Percentiles rank a stretch among this genome's conserved stretches.
Conservation (phyloP, 768 basidiomycete species). For the Boletales sp. region DNA sequence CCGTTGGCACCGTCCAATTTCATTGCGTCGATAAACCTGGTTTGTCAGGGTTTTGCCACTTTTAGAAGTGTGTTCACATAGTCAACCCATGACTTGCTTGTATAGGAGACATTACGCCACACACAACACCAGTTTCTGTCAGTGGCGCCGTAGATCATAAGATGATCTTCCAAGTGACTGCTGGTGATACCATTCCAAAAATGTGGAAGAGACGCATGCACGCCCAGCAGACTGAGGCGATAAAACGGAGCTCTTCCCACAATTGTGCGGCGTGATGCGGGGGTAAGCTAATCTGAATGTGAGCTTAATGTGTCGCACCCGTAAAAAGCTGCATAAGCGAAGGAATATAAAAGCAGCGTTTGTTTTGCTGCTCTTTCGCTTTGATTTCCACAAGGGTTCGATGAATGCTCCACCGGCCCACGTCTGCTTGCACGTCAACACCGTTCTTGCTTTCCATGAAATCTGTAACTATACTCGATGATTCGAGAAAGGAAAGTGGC, state of each 20-base stretch:
- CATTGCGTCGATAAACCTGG: background rate
- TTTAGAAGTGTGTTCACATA: background rate
- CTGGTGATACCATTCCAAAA: background rate
- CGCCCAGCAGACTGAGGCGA: background rate
- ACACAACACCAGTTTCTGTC: no score
- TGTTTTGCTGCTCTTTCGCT: background rate
- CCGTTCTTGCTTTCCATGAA: background rate
- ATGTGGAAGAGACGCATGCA: background rate
- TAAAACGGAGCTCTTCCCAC: constrained; percentile 8
- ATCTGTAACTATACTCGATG: background rate
- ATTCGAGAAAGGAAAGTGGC: no score
- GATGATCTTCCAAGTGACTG: no score
- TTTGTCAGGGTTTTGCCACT: background rate
- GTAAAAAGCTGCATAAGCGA: constrained; percentile 2
- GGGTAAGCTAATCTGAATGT: background rate
- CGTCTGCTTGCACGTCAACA: background rate
- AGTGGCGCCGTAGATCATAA: no score
- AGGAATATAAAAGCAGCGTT: constrained; percentile 1
- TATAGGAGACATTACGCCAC: background rate
- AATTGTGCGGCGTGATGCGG: background rate
- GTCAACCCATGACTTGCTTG: background rate
- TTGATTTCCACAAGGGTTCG: background rate
- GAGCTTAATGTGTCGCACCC: background rate
- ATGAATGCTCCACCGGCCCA: background rate
- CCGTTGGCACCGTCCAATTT: background rate